These are phyloP conservation scores for Zymoseptoria pseudotritici DNA, from an alignment of 2,329 filamentous ascomycete genomes.

Conservation along the genomic window DNA sequence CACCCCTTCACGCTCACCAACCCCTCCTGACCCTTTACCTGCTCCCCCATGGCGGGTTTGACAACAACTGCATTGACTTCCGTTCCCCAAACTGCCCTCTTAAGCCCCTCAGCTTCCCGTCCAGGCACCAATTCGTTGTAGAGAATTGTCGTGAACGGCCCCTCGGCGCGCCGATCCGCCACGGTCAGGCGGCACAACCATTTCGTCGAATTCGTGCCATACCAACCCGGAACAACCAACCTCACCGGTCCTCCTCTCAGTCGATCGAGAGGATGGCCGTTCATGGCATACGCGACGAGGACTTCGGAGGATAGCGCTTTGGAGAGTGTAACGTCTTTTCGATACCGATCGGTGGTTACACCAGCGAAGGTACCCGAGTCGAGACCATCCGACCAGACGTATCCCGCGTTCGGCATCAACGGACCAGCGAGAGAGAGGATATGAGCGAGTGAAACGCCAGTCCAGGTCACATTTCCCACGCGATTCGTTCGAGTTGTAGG, in stretches of 20 bases:
- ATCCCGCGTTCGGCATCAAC: slow-evolving; percentile 7
- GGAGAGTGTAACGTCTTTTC: slow-evolving; percentile 27
- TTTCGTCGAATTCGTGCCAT: slow-evolving; percentile 29
- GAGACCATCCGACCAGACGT: slow-evolving; percentile 27
- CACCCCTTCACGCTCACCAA: slow-evolving; percentile 18
- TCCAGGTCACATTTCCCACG: slow-evolving; percentile 32
- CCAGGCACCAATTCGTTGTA: slow-evolving; percentile 22
- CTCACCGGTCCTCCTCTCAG: slow-evolving; percentile 27
- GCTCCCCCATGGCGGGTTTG: slow-evolving; percentile 12
- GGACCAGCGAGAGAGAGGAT: slow-evolving; percentile 21
- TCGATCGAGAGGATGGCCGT: slow-evolving; percentile 16
- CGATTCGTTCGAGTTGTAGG: slow-evolving; percentile 25
- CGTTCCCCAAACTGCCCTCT: slow-evolving; percentile 24
- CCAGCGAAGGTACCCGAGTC: slow-evolving; percentile 24
- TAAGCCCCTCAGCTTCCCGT: slow-evolving; percentile 2
- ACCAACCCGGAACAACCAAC: slow-evolving; percentile 28
- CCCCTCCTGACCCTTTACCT: neutral
- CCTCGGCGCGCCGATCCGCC: slow-evolving; percentile 14
- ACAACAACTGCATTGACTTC: slow-evolving; percentile 27
- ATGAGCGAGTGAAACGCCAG: slow-evolving; percentile 24
- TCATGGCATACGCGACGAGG: slow-evolving; percentile 26
- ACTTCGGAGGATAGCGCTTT: slow-evolving; percentile 24
- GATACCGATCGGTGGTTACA: slow-evolving; percentile 25
- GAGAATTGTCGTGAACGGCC: slow-evolving; percentile 25
- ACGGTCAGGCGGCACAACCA: slow-evolving; percentile 25